phyloP scores from a whole-genome alignment of 257 asterid genomes.

The Lantana camara region DNA sequence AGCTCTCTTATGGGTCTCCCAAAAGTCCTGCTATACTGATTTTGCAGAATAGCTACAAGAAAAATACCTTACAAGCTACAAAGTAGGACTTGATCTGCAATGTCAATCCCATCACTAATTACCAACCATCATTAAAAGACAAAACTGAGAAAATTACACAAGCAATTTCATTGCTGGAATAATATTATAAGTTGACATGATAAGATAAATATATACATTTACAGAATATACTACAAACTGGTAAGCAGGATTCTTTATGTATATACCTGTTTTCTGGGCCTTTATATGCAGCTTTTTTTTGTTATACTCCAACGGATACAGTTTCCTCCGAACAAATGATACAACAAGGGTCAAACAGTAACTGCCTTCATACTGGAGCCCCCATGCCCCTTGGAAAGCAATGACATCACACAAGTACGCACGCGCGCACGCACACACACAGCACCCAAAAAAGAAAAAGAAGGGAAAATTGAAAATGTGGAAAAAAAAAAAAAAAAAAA shows the following conservation, averaged over 20 bases:
- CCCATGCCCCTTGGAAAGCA: not conserved
- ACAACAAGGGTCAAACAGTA: constrained; percentile 12
- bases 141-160: constrained; percentile 15
- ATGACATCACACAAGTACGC: too few species aligned
- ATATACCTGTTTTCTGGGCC: constrained; percentile 37
- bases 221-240: constrained; percentile 23
- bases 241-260: constrained; percentile 17
- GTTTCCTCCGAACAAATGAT: constrained; percentile 20
- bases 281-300: constrained; percentile 23
- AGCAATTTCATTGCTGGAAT: constrained; percentile 20
- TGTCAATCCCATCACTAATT: constrained; percentile 2
- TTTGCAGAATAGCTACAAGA: not conserved
- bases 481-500: too few species aligned
- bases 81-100: not conserved
- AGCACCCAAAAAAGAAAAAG: too few species aligned
- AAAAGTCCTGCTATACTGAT: too few species aligned
- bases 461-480: too few species aligned
- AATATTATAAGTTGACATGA: constrained; percentile 10
- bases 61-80: too few species aligned
- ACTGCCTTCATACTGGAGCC: not conserved
- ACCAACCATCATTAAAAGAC: constrained; percentile 16
- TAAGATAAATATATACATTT: constrained; percentile 30
- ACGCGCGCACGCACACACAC: too few species aligned
- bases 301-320: constrained; percentile 16
- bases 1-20: too few species aligned